Evolutionary conservation across 169 alveolate genomes (phyloP).

Genomic region (Plasmodium fragile): DNA sequence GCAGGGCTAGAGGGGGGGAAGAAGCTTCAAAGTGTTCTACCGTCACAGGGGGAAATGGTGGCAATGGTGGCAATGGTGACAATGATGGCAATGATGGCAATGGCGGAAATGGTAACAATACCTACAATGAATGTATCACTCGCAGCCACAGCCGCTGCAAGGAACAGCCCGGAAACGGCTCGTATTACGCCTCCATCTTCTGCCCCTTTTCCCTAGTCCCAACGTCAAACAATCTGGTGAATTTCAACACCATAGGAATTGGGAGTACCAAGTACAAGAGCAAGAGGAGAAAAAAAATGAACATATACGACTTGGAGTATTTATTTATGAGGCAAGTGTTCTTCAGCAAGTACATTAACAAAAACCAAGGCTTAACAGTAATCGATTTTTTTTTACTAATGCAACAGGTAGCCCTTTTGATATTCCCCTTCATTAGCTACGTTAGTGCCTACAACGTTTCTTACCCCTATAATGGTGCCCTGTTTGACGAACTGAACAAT

Average conservation of each 20-base stretch:
- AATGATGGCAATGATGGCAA: background rate
- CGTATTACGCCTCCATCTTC: constrained; percentile 46
- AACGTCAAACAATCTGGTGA: constrained; percentile 41
- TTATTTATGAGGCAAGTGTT: constrained; percentile 72
- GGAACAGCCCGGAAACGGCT: background rate
- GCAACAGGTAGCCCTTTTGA: constrained; percentile 68
- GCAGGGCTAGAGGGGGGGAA: background rate
- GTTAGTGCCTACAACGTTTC: constrained; percentile 11
- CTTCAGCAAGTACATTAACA: constrained; percentile 75
- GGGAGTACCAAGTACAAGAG: constrained; percentile 17
- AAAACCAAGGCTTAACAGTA: constrained; percentile 74
- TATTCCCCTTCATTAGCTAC: constrained; percentile 62
- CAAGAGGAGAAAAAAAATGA: constrained; percentile 65
- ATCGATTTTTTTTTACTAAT: constrained; percentile 75
- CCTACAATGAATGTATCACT: background rate
- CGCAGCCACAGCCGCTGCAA: background rate
- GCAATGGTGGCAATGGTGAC: background rate
- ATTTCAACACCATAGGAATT: constrained; percentile 57
- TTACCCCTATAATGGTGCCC: constrained; percentile 41
- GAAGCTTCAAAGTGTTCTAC: background rate
- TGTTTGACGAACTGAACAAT: constrained; percentile 50
- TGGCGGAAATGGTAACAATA: background rate
- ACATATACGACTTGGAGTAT: constrained; percentile 67
- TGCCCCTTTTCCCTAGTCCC: constrained; percentile 71
- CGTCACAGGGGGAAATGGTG: background rate